phyloP scores from a whole-genome alignment of 139 green algal species.

The Limnomonas spitsbergensis region DNA sequence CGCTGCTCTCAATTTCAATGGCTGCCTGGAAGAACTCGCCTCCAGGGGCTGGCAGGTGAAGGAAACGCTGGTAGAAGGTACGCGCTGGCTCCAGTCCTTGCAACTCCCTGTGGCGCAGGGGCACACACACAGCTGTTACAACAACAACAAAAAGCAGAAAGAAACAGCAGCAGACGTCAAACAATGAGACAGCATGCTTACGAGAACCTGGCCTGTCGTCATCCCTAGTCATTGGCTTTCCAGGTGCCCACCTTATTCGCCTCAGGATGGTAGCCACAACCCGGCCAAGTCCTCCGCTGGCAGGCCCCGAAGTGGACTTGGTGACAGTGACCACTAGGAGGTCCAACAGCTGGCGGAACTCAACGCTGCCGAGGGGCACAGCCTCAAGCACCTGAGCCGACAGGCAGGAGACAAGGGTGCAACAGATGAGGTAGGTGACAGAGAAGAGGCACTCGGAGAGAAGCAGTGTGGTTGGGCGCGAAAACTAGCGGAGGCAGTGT shows the following conservation, averaged over 20 bases:
- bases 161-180: no score
- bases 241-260: not conserved
- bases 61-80: conserved; percentile 44
- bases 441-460: not conserved
- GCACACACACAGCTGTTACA: no score
- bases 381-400: conserved; percentile 4
- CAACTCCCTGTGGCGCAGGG: not conserved
- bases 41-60: conserved; percentile 54
- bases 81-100: conserved; percentile 44
- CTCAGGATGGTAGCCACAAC: conserved; percentile 10
- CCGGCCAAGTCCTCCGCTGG: conserved; percentile 1
- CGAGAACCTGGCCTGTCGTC: no score
- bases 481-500: no score
- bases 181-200: no score
- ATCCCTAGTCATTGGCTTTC: no score
- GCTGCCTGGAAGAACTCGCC: conserved; percentile 54
- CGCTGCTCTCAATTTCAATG: conserved; percentile 48
- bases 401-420: conserved; percentile 4
- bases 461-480: no score
- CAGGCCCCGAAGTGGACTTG: not conserved
- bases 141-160: no score
- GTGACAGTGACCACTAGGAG: conserved; percentile 11
- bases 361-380: not conserved
- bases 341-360: conserved; percentile 4
- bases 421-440: not conserved